phyloP scores from a whole-genome alignment of 495 filamentous ascomycete genomes.

The Lasiosphaeris hirsuta region DNA sequence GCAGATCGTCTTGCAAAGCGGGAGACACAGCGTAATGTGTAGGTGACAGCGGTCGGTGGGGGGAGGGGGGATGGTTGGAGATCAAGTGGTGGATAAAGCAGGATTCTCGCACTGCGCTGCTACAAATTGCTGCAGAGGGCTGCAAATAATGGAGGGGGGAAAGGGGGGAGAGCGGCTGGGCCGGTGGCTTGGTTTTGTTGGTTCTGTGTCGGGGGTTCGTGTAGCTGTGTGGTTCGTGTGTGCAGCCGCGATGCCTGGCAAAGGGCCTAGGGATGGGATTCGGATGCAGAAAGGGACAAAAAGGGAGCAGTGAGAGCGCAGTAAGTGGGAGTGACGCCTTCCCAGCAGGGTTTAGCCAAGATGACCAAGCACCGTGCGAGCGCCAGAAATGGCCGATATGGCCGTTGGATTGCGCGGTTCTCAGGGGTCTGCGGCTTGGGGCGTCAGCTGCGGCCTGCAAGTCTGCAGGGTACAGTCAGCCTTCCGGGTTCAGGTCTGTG shows the following conservation, averaged over 20 bases:
- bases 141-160: not conserved
- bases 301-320: not conserved
- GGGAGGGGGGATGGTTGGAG: not conserved
- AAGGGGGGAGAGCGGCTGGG: not conserved
- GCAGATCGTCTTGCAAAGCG: too few relatives aligned
- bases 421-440: constrained; percentile 5
- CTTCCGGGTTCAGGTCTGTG: not conserved
- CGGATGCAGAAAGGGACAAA: not conserved
- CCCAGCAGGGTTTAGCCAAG: constrained; percentile 10
- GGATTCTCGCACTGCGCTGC: not conserved
- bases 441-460: constrained; percentile 11
- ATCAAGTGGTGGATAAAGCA: constrained; percentile 7
- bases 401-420: constrained; percentile 5
- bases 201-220: not conserved
- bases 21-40: too few relatives aligned
- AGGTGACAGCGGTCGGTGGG: too few relatives aligned
- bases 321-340: not conserved
- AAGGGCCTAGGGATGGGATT: not conserved
- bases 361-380: constrained; percentile 18
- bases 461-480: constrained; percentile 12
- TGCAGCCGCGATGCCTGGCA: not conserved
- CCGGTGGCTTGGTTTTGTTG: constrained; percentile 7
- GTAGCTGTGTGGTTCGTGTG: not conserved
- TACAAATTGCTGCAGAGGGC: too few relatives aligned
- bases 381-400: constrained; percentile 8